A percentile compares a stretch with the other conserved stretches of the same genome.
Evolutionary conservation across 768 basidiomycete genomes (phyloP).

Genomic region (Boletales sp.): DNA sequence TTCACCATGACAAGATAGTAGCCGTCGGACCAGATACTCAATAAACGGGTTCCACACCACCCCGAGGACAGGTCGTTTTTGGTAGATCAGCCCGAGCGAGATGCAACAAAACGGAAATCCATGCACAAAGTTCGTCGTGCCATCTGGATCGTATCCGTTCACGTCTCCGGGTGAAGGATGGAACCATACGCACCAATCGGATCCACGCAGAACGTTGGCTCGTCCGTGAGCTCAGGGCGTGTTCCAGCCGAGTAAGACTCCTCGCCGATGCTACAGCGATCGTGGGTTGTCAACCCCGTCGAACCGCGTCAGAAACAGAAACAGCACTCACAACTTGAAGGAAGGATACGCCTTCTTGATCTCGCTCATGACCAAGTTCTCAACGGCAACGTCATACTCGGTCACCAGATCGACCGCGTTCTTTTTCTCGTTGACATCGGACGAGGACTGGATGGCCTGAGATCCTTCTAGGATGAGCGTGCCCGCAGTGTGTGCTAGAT

Average conservation of each 20-base stretch:
- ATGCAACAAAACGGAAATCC: constrained; percentile 87
- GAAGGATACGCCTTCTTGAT: constrained; percentile 63
- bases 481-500: constrained; percentile 75
- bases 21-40: constrained; percentile 58
- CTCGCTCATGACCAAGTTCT: constrained; percentile 73
- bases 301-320: neutral
- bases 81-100: constrained; percentile 85
- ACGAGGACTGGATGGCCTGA: constrained; percentile 60
- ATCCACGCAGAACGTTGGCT: constrained; percentile 94
- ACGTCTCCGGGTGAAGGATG: neutral
- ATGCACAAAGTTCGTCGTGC: constrained; percentile 86
- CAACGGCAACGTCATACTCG: constrained; percentile 89
- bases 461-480: constrained; percentile 74
- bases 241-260: constrained; percentile 84
- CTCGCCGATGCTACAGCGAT: constrained; percentile 74
- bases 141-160: constrained; percentile 44
- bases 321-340: constrained; percentile 72
- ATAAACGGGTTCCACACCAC: constrained; percentile 95
- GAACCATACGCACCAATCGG: constrained; percentile 65
- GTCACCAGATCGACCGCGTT: constrained; percentile 95
- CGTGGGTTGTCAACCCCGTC: neutral
- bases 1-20: neutral
- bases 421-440: constrained; percentile 77
- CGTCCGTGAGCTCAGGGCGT: constrained; percentile 69
- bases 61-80: constrained; percentile 78